Base-by-base conservation (phyloP, 1,284 basidiomycete genomes). In the Naganishia sp. region DNA sequence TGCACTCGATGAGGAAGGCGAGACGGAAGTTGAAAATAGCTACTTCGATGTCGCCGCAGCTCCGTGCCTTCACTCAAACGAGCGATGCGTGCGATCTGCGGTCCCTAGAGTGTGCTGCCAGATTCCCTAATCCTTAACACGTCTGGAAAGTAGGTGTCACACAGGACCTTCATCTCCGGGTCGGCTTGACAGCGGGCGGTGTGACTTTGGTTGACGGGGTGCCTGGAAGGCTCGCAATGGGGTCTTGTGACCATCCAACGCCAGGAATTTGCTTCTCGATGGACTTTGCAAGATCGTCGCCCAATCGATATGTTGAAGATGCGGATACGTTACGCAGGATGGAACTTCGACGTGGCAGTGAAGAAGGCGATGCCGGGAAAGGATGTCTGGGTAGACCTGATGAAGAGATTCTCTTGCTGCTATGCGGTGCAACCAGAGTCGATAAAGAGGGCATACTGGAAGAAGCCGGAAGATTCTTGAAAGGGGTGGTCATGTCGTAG, bases 241-340 rank as follows among this genome's bases (percentile, higher is more conserved):
- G 13, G 35, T 39, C 35, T 39, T 39, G 35, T 39, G 35, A 9
- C 47, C 47, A 13, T 49, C 47, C 52, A 10, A 41, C 13, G n/a
- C 32, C 52, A 32, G 52, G 35, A 23, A 28, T 21, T 13, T 35
- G 3, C 17, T 41, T 54, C 52, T 52, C 50, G 28, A 54, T 41
- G 6, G 31, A 39, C 35, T 35, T n/a, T 17, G 39, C 32, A n/a
- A 54, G 32, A 41, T 31, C 47, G 28, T 42, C 47, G n/a, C 31
- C 6, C 21, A 61, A n/a, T 39, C 42, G 58, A 51, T 51, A 61
- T 9, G 58, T 61, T 47, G 58, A 61, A 3, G 58, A 51, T 6
- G 58, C 58, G 21, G 58, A 61, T 17, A 61, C 58, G 23, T 61
- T 51, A 39, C 58, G 58, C 39, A 61, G 58, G 47, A 61, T 51